Percentiles rank a stretch among this genome's conserved stretches.
phyloP scores from a whole-genome alignment of 768 basidiomycete species.

The Suillus brevipes region DNA sequence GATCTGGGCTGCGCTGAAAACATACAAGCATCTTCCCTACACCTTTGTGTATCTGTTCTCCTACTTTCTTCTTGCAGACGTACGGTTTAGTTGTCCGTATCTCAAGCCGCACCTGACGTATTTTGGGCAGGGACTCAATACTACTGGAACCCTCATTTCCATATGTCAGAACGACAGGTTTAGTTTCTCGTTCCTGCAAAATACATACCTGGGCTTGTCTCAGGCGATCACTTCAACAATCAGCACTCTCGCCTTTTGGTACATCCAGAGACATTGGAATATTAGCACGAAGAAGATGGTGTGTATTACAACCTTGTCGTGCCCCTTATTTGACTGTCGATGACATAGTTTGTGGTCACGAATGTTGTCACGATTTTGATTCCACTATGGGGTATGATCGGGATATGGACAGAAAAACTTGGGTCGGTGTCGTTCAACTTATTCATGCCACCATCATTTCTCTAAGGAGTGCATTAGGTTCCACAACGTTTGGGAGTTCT shows the following conservation, averaged over 20 bases:
- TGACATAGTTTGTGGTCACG: constrained; percentile 65
- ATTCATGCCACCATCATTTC: neutral
- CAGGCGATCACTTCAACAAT: constrained; percentile 75
- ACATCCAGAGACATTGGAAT: constrained; percentile 78
- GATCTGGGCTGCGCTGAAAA: constrained; percentile 76
- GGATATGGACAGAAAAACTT: constrained; percentile 75
- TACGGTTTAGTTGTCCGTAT: constrained; percentile 32
- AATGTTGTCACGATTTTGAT: constrained; percentile 77
- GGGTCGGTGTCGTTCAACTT: constrained; percentile 44
- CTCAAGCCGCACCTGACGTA: neutral
- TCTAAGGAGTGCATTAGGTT: constrained; percentile 41
- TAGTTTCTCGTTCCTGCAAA: constrained; percentile 76
- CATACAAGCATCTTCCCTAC: constrained; percentile 76
- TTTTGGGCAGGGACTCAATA: constrained; percentile 68
- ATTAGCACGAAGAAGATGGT: constrained; percentile 83
- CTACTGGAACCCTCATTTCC: constrained; percentile 69
- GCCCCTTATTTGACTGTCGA: constrained; percentile 19
- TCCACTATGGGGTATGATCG: constrained; percentile 85
- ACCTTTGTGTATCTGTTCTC: constrained; percentile 80
- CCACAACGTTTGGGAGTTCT: constrained; percentile 87
- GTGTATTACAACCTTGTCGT: constrained; percentile 7
- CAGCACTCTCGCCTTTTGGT: constrained; percentile 79
- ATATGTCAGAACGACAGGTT: constrained; percentile 85
- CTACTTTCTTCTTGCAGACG: constrained; percentile 80
- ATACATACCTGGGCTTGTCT: constrained; percentile 73